Base-by-base conservation (phyloP, 257 asterid species). In the Anisodus tanguticus region DNA sequence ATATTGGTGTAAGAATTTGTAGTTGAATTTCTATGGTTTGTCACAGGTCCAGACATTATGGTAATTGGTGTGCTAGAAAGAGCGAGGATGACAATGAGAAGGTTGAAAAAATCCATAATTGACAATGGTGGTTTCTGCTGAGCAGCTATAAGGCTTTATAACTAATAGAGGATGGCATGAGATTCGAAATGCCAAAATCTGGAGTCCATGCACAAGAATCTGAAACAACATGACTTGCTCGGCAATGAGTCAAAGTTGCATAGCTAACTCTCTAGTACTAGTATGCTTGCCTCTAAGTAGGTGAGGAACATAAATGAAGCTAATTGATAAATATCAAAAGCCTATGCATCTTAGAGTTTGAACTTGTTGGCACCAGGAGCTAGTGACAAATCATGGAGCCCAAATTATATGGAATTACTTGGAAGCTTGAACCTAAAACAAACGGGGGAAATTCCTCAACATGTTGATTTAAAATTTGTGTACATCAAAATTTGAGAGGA, bases 121-220 rank as follows among this genome's bases (percentile, higher is more conserved):
- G 51, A 22, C 12, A 3, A 43, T 81, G 51, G 59, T 45, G 78
- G 84, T 60, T 45, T 60, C 5, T 54, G 74, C 47, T 63, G 70
- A 64, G 57, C 6, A 11, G 58, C 49, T 8, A 63, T 76, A 58
- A 37, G 47, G 51, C 62, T 39, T 81, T 43, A 62, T 81, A 81
- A 31, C 15, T 12, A 35, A 49, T 49, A 74, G 11, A 19, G 59
- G 71, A 17, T 60, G 74, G 43, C 5, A 39, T 8, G 15, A 82
- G 35, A 17, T 69, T 7, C 37, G 68, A 82, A 66, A 68, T 82
- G 16, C 51, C 4, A 57, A 35, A 83, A 83, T 83, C 85, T 83
- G 0, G 53, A 22, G 16, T 16, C 53, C 82, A 70, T 83, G 49
- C 64, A n/a, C 60, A 83, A 71, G 80, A 83, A 69, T 71, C 82